These are phyloP conservation scores for Trametes gibbosa DNA, from an alignment of 768 basidiomycete species.

Conservation along the genomic window DNA sequence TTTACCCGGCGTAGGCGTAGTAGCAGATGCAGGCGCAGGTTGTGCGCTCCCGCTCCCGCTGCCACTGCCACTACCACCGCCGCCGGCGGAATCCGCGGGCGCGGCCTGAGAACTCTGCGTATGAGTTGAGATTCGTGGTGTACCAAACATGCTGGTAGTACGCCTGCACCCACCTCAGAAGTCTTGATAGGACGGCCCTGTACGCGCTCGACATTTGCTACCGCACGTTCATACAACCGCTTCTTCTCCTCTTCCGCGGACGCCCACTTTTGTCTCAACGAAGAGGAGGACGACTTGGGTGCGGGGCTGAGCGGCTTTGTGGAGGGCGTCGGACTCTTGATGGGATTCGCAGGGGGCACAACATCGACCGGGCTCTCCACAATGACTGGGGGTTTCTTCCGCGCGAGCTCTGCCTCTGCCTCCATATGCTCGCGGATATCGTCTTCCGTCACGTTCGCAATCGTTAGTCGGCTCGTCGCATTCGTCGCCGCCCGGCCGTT, in stretches of 20 bases:
- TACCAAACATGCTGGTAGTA: background rate
- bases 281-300: background rate
- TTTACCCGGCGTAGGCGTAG: conserved; percentile 15
- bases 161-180: conserved; percentile 20
- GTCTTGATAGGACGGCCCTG: conserved; percentile 34
- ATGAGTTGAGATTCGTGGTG: background rate
- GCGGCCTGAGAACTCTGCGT: background rate
- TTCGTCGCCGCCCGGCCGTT: conserved; percentile 15
- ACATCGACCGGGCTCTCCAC: conserved; percentile 10
- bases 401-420: conserved; percentile 20
- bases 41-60: background rate
- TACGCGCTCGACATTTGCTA: conserved; percentile 37
- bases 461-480: conserved; percentile 35
- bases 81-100: background rate
- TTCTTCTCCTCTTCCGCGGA: conserved; percentile 48
- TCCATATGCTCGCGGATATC: conserved; percentile 44
- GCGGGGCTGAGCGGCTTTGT: background rate
- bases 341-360: background rate
- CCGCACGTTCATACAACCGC: conserved; percentile 38
- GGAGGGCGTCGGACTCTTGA: background rate
- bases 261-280: conserved; percentile 16
- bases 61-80: background rate
- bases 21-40: background rate
- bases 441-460: conserved; percentile 40
- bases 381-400: conserved; percentile 1